Evolutionary conservation across 2,329 filamentous ascomycete genomes (phyloP), one percentile per base, ranked within the genome.

Genomic region (Xylariaceae sp.): DNA sequence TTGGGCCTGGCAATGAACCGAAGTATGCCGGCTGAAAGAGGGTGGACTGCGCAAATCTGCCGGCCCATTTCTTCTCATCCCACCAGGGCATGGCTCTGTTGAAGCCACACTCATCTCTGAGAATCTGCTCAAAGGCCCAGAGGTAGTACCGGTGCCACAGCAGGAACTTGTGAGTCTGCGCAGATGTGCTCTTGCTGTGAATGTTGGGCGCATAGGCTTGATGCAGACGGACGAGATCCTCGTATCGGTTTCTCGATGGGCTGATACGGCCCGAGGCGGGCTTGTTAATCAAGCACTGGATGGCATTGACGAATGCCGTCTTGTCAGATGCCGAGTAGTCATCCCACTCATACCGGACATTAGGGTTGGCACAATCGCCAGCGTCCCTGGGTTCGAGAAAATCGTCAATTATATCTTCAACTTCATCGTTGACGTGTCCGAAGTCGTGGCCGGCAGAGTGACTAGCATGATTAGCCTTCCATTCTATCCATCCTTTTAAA

Each of bases 61-160:
- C 65, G 35, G 65, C 61, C 57, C 65, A 66, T 47, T 61, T 61
- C 58, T 64, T 66, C 64, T 67, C 65, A 42, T 67, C 64, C 65
- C 65, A 67, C 64, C 64, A 67, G 47, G 62, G 56, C 52, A 67
- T 58, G 14, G 63, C 59, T n/a, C 60, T 41, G 57, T 62, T 51
- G 53, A 65, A 67, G 36, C 62, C 63, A 40, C 65, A 67, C 56
- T 67, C 65, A 38, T 63, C 58, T 33, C 65, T 64, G 11, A 67
- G 54, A 15, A 63, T 45, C 51, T 64, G 61, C 51, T 63, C 62
- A 36, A 65, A 59, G 15, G 59, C 55, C 59, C 62, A 65, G 12
- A 61, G 52, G 54, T 58, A 67, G 59, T 67, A 67, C 2, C 65
- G 64, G 49, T 67, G 65, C 65, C 65, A 67, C 19, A 66, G 36